These are phyloP conservation scores for Erysimum pusillum DNA, from an alignment of 441 rosid species.

Conservation along the genomic window DNA sequence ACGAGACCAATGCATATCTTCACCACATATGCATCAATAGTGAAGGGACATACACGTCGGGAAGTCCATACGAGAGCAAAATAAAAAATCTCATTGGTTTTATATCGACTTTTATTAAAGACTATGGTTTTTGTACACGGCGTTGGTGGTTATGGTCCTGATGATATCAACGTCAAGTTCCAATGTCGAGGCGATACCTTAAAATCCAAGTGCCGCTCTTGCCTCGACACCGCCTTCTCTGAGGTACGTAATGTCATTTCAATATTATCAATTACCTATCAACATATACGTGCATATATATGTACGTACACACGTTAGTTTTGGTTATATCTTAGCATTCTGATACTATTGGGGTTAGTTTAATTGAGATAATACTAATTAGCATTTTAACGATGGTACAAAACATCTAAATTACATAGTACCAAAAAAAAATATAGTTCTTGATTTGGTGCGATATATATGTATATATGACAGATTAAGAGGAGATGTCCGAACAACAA, in stretches of 20 bases:
- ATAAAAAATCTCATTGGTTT: background rate
- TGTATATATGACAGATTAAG: background rate
- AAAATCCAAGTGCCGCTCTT: background rate
- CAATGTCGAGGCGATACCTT: background rate
- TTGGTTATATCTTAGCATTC: background rate
- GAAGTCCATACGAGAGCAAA: background rate
- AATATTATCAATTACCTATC: background rate
- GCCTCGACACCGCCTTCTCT: background rate
- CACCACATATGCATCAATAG: background rate
- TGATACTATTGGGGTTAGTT: background rate
- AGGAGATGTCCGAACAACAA: background rate
- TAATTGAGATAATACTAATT: background rate
- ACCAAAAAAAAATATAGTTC: too few species aligned
- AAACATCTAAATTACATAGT: background rate
- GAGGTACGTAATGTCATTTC: too few species aligned
- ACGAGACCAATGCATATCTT: slow-evolving; percentile 2
- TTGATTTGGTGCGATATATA: background rate
- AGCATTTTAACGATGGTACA: too few species aligned
- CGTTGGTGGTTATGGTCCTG: background rate
- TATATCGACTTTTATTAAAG: background rate
- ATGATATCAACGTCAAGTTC: background rate
- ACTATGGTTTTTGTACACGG: background rate
- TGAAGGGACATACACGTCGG: background rate
- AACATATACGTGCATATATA: background rate
- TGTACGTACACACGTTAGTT: background rate